phyloP scores from a whole-genome alignment of 2,329 filamentous ascomycete genomes.

The Zelopaecilomyces penicillatus region DNA sequence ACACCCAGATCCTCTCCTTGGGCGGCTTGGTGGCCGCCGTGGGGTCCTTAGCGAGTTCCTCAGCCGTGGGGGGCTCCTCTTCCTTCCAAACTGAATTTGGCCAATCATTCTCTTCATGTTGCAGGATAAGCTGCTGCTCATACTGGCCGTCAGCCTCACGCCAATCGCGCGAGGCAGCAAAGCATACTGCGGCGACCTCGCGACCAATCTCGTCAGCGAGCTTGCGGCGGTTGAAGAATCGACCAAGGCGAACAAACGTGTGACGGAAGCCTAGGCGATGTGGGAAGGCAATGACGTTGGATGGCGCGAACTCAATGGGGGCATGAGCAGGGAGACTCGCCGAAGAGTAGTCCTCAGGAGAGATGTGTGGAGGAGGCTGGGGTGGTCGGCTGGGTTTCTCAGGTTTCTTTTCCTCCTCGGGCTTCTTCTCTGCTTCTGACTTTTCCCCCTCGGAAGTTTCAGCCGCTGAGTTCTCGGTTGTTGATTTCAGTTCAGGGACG shows the following conservation, averaged over 20 bases:
- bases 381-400: slow-evolving; percentile 49
- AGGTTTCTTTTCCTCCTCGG: slow-evolving; percentile 35
- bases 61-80: slow-evolving; percentile 32
- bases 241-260: slow-evolving; percentile 76
- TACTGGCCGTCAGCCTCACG: slow-evolving; percentile 30
- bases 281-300: slow-evolving; percentile 66
- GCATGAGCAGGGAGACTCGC: slow-evolving; percentile 55
- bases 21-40: slow-evolving; percentile 30
- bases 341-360: slow-evolving; percentile 60
- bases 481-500: slow-evolving; percentile 10
- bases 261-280: slow-evolving; percentile 90
- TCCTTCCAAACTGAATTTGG: slow-evolving; percentile 65
- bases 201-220: slow-evolving; percentile 85
- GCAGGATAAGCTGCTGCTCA: slow-evolving; percentile 47
- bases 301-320: slow-evolving; percentile 65
- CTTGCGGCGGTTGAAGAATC: slow-evolving; percentile 76
- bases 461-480: slow-evolving; percentile 13
- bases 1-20: slow-evolving; percentile 66
- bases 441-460: slow-evolving; percentile 12
- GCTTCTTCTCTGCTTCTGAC: slow-evolving; percentile 27
- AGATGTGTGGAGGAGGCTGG: slow-evolving; percentile 67
- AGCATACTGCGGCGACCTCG: slow-evolving; percentile 77
- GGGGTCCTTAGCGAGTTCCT: slow-evolving; percentile 36
- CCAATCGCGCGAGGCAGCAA: slow-evolving; percentile 50
- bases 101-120: slow-evolving; percentile 72